A percentile compares a stretch with the other conserved stretches of the same genome.
Evolutionary conservation across 805 yeast species (phyloP).

Genomic region (Starmerella bombicola): DNA sequence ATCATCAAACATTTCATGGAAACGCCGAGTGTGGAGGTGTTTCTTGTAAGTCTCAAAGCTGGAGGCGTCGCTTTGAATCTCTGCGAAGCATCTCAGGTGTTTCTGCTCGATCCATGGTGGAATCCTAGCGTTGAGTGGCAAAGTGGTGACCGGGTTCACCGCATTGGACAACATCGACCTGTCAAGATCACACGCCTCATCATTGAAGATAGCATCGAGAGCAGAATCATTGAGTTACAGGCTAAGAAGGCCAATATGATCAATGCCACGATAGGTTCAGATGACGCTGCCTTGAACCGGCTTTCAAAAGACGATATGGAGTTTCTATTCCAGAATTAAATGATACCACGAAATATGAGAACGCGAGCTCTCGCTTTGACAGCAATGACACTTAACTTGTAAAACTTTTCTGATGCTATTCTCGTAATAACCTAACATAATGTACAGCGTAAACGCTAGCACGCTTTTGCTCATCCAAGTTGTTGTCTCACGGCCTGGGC

Average conservation of each 20-base stretch:
- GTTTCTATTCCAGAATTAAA: constrained; percentile 75
- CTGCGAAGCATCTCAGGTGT: constrained; percentile 95
- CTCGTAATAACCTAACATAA: no score
- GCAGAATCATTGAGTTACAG: constrained; percentile 87
- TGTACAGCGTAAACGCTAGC: no score
- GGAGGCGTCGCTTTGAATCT: constrained; percentile 97
- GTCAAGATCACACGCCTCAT: constrained; percentile 85
- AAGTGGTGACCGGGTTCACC: constrained; percentile 93
- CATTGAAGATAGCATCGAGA: constrained; percentile 93
- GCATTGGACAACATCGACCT: constrained; percentile 93
- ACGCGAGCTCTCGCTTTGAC: no score
- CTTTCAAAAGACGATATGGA: constrained; percentile 91
- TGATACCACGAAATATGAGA: no score
- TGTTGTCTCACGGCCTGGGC: constrained; percentile 40
- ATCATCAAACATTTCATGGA: constrained; percentile 88
- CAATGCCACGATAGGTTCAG: constrained; percentile 87
- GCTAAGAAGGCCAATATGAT: constrained; percentile 98
- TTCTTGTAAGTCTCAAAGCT: constrained; percentile 87
- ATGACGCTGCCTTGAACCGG: constrained; percentile 77
- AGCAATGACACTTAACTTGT: no score
- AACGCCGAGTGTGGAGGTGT: constrained; percentile 82
- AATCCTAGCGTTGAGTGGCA: constrained; percentile 98
- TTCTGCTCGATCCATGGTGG: constrained; percentile 98
- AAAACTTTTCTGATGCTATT: no score
- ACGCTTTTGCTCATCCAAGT: constrained; percentile 15